These are phyloP conservation scores for Clarireedia paspali DNA, from an alignment of 2,329 filamentous ascomycete genomes.

Conservation along the genomic window DNA sequence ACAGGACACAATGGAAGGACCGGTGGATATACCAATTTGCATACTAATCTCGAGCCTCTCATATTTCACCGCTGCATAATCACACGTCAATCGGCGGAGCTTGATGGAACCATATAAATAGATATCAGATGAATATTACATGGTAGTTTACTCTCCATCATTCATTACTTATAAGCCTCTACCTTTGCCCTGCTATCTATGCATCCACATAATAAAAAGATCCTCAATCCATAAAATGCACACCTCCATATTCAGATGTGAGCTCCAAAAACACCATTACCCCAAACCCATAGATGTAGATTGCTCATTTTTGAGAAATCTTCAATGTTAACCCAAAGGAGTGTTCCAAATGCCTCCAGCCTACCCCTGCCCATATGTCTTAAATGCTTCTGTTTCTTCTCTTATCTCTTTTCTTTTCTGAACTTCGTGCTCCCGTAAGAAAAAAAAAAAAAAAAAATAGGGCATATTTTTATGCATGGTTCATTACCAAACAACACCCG, in stretches of 20 bases:
- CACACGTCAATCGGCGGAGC: background rate
- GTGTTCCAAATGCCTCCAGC: slow-evolving; percentile 1
- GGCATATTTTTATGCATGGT: background rate
- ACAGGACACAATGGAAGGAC: background rate
- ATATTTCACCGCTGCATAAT: background rate
- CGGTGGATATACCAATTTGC: background rate
- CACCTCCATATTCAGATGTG: background rate
- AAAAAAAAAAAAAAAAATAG: too few species aligned
- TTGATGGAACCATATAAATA: background rate
- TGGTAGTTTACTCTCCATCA: background rate
- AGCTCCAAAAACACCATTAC: slow-evolving; percentile 15
- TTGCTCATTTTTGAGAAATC: slow-evolving; percentile 5
- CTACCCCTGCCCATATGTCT: background rate
- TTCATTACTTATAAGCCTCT: slow-evolving; percentile 8
- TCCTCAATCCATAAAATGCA: slow-evolving; percentile 7
- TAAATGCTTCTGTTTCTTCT: background rate
- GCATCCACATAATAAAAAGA: slow-evolving; percentile 9
- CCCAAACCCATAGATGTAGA: slow-evolving; percentile 1
- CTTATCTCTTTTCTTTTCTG: background rate
- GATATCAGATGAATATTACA: background rate
- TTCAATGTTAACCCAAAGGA: background rate
- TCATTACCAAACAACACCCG: slow-evolving; percentile 28
- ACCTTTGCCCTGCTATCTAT: slow-evolving; percentile 17
- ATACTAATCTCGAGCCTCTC: background rate
- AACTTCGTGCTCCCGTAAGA: too few species aligned